Evolutionary conservation across 2,329 filamentous ascomycete genomes (phyloP), one percentile per base, ranked within the genome.

Genomic region (Fusarium tupiense): DNA sequence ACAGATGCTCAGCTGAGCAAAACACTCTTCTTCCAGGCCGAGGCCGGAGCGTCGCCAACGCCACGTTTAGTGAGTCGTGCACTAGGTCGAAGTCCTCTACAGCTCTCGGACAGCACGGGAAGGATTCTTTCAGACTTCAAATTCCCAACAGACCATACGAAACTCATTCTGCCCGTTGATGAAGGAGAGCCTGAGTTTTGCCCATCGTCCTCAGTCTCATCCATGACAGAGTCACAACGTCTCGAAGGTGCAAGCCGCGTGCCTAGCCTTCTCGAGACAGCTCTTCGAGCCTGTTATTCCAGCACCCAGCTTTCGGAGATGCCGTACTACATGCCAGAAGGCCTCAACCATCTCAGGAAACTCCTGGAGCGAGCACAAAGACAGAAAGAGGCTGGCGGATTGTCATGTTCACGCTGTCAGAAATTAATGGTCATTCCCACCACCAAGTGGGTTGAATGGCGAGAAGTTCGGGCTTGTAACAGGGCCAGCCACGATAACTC

Each of bases 361-460:
- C 78, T 86, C 1, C 78, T 90, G 1, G 80, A 82, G 14, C 81
- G 81, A 17, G 83, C 86, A 8, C 76, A 80, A 1, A 70, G 76
- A 8, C 84, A 86, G 68, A 85, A 85, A 43, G 83, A 87, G 43
- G 81, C 80, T 1, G 89, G 89, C 9, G 87, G 87, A 4, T 76
- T 86, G 35, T 76, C 77, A 5, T 92, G 91, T 74, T 87, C 88
- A 3, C 81, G 85, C 0, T 92, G 91, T 76, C 74, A 80, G 31
- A 84, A 85, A 35, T 77, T 79, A 14, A 85, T 88, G 8, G 81
- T 90, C 12, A 82, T 88, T 29, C 87, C 90, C 6, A 80, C 85
- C 8, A 83, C 87, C 1, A 85, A 90, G 76, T 92, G 91, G 90
- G 81, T 92, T 13, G 91, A 92, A 76, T 92, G 90, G 88, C 89